These are phyloP conservation scores for Suaeda aralocaspica DNA, from an alignment of 148 eudicot species.

Conservation along the genomic window DNA sequence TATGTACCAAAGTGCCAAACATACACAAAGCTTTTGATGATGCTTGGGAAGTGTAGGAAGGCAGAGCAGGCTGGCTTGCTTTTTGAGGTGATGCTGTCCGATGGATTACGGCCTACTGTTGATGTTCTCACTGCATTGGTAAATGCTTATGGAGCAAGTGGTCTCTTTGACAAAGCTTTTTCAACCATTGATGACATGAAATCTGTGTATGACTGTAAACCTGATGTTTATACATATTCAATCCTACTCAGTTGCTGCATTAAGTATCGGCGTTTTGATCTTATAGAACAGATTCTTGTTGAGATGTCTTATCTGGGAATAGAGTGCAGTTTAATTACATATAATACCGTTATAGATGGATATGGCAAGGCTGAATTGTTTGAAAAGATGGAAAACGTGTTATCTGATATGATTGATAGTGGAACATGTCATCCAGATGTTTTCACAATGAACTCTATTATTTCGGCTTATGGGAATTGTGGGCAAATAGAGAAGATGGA, in stretches of 20 bases:
- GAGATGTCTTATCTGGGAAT: slow-evolving; percentile 76
- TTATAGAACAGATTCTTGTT: slow-evolving; percentile 39
- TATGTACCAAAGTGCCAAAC: slow-evolving; percentile 70
- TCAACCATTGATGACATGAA: slow-evolving; percentile 57
- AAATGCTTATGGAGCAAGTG: slow-evolving; percentile 62
- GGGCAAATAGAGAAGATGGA: slow-evolving; percentile 74
- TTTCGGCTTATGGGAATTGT: slow-evolving; percentile 67
- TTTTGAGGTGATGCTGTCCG: slow-evolving; percentile 59
- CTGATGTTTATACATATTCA: slow-evolving; percentile 78
- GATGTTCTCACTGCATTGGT: slow-evolving; percentile 77
- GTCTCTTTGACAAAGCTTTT: slow-evolving; percentile 67
- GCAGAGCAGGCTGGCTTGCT: slow-evolving; percentile 66
- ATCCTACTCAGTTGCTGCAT: slow-evolving; percentile 60
- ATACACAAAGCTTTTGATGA: slow-evolving; percentile 68
- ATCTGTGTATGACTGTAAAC: slow-evolving; percentile 59
- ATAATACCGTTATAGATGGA: slow-evolving; percentile 82
- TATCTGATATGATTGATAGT: slow-evolving; percentile 64
- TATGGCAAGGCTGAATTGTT: slow-evolving; percentile 75
- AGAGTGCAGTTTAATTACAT: slow-evolving; percentile 53
- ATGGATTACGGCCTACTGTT: slow-evolving; percentile 69
- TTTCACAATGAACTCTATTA: slow-evolving; percentile 71
- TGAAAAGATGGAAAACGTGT: slow-evolving; percentile 60
- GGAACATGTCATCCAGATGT: slow-evolving; percentile 68
- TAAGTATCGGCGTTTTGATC: slow-evolving; percentile 52
- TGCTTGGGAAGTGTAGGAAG: slow-evolving; percentile 85